Base-by-base conservation (phyloP, 164 flowering plant genomes). In the Vitis cinerea region DNA sequence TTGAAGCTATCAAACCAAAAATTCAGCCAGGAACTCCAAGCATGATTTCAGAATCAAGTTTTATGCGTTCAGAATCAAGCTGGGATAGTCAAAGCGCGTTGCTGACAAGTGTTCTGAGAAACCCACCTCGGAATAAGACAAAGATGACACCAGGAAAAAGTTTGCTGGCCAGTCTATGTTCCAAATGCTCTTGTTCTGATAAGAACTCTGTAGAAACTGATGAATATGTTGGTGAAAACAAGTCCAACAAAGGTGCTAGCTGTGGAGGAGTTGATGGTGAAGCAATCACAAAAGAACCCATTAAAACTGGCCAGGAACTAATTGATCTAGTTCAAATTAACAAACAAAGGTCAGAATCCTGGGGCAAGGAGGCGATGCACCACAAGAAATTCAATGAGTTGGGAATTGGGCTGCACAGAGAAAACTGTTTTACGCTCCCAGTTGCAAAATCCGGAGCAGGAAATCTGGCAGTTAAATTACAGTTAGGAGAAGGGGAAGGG, bases 81-180 rank as follows among this genome's bases (percentile, higher is more conserved):
- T 82, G 79, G 83, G 88, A 94, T 78, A 92, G 98, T 84, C 90
- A 84, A 63, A 85, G 77, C 10, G 84, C 83, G 7, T 64, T 94
- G 27, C 60, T 94, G 48, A 80, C 71, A 13, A 71, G 66, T 8
- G 44, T 59, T 31, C 37, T 51, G 15, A 71, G 69, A 71, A 71
- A 62, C 15, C 66, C 64, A 1, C 59, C 68, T 2, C 71, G 58
- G 54, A 73, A 57, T 2, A 72, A 48, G 23, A 73, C 70, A 8
- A 61, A 59, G 29, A 81, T 73, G 66, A 61, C 15, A 30, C 66
- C 63, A 1, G 48, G 71, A 14, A 87, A 82, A 78, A 78, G 80
- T 47, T 81, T 87, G 58, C 70, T 90, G 57, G 29, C 85, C 5
- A 71, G 65, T 54, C 31, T 86, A 55, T 68, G 80, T 11, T 81